Base-by-base conservation (phyloP, 257 asterid genomes). In the Capsicum chinense region DNA sequence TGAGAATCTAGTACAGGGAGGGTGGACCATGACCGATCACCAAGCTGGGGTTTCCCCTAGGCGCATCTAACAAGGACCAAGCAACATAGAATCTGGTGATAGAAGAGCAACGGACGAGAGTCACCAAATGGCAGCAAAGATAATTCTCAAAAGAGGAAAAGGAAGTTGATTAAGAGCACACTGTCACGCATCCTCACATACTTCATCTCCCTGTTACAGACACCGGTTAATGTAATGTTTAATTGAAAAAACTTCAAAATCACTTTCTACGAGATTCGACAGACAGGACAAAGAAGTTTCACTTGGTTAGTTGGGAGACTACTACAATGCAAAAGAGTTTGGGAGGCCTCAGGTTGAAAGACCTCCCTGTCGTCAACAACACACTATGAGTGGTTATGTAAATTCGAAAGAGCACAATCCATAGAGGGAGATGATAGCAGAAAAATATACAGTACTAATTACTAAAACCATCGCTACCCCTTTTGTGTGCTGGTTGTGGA, bases 81-180 rank as follows among this genome's bases (percentile, higher is more conserved):
- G 48, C 14, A 26, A 26, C 48, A 76, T 54, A 52, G 64, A 52
- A 76, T 7, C 26, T 5, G 15, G 48, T 76, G 62, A 76, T 26
- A 54, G 9, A 76, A 52, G 13, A 76, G 50, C 15, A 26, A 70
- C 1, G 54, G 62, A 76, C 26, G 81, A 13, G 47, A 50, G 9
- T 6, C 47, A 6, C 62, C 21, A 21, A 21, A 26, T 26, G 81
- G 48, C n/a, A 54, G 59, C 13, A 26, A 14, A 14, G 14, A 26
- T 26, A 26, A 54, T 54, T 7, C 47, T 76, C 48, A 33, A 26
- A 33, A 76, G 64, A 54, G 37, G 57, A 57, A n/a, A 42, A 52
- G 33, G 48, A 33, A 76, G 26, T 52, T 26, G 63, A 52, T 76
- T 26, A 76, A 76, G 81, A 76, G 81, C 64, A 42, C 35, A 76